These are phyloP conservation scores for Phoenix dactylifera DNA, from an alignment of 176 grass and related monocot species.

Conservation along the genomic window DNA sequence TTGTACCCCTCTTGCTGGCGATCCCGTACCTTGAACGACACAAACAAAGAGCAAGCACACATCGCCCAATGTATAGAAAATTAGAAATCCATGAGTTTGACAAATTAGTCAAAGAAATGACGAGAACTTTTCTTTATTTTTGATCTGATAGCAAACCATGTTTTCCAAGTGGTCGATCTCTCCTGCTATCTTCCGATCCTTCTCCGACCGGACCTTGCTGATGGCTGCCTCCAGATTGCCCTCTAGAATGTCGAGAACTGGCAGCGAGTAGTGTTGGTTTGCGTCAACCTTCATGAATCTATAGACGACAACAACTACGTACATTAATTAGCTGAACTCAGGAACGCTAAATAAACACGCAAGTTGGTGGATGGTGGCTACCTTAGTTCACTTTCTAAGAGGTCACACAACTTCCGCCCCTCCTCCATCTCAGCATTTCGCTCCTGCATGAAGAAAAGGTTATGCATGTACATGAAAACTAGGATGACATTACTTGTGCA, in stretches of 20 bases:
- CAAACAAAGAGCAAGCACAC: background rate
- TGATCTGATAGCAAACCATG: slow-evolving; percentile 14
- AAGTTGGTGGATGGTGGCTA: background rate
- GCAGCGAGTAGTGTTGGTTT: slow-evolving; percentile 54
- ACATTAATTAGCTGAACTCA: no score
- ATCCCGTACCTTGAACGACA: slow-evolving; percentile 45
- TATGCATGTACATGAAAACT: no score
- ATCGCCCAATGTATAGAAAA: no score
- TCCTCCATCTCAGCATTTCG: slow-evolving; percentile 58
- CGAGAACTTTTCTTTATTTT: no score
- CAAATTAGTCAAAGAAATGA: no score
- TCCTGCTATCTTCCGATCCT: slow-evolving; percentile 66
- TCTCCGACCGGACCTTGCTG: slow-evolving; percentile 62
- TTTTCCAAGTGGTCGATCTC: slow-evolving; percentile 67
- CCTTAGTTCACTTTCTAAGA: slow-evolving; percentile 80
- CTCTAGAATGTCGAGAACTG: slow-evolving; percentile 61
- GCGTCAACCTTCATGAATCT: slow-evolving; percentile 76
- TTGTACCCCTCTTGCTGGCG: slow-evolving; percentile 59
- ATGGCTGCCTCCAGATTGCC: slow-evolving; percentile 65
- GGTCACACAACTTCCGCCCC: slow-evolving; percentile 61
- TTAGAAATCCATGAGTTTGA: no score
- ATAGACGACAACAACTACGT: no score
- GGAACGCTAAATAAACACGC: no score
- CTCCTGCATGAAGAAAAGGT: slow-evolving; percentile 38
- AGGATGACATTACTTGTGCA: no score